A percentile compares a stretch with the other conserved stretches of the same genome.
phyloP scores from a whole-genome alignment of 306 rosid species.

The Cucumis sativus region DNA sequence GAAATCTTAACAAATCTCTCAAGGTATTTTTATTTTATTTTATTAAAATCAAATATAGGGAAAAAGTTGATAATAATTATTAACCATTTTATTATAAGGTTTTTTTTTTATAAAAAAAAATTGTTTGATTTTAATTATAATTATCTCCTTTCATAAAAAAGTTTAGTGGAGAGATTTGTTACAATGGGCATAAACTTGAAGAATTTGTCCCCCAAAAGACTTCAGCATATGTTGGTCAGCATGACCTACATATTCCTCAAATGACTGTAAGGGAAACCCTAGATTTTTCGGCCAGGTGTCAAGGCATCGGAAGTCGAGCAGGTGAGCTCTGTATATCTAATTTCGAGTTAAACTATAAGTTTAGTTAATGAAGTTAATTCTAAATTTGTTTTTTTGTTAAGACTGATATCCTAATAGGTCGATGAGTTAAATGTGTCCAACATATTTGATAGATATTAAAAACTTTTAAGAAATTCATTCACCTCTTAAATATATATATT shows the following conservation, averaged over 20 bases:
- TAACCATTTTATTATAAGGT: too few relatives aligned
- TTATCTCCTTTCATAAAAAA: too few relatives aligned
- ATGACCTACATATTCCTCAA: conserved; percentile 48
- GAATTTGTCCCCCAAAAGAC: conserved; percentile 61
- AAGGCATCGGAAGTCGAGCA: conserved; percentile 56
- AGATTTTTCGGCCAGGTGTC: conserved; percentile 65
- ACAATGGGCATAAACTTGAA: conserved; percentile 45
- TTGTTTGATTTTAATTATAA: too few relatives aligned
- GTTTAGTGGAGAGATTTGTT: conserved; percentile 32
- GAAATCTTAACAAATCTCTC: conserved; percentile 27
- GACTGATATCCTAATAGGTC: too few relatives aligned
- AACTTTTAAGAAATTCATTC: too few relatives aligned
- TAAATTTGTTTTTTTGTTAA: too few relatives aligned
- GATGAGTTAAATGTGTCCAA: too few relatives aligned
- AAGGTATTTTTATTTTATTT: neutral
- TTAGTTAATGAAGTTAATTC: too few relatives aligned
- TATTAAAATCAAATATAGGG: conserved; percentile 7
- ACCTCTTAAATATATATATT: too few relatives aligned
- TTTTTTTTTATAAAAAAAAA: too few relatives aligned
- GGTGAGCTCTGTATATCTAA: conserved; percentile 1
- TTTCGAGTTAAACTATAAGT: too few relatives aligned
- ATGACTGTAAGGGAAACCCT: conserved; percentile 78
- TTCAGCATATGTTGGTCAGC: conserved; percentile 60
- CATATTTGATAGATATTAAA: too few relatives aligned
- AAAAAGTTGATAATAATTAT: neutral